These are phyloP conservation scores for Triangularia verruculosa DNA, from an alignment of 2,329 filamentous ascomycete species.

Conservation along the genomic window DNA sequence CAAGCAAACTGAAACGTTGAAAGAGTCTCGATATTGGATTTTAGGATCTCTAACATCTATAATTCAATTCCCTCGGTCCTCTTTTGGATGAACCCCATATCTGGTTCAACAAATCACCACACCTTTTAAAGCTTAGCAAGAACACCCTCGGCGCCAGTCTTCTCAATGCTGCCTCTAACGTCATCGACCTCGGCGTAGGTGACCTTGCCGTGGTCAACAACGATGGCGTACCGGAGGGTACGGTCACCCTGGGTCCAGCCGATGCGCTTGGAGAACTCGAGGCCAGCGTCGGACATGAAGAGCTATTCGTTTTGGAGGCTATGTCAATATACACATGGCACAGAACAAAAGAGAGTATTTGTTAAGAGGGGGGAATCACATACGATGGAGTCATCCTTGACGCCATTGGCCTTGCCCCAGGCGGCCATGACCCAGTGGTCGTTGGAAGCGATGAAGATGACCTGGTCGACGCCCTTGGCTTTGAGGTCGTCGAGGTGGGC, in stretches of 20 bases:
- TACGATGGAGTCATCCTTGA: constrained; percentile 65
- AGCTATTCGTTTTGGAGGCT: constrained; percentile 43
- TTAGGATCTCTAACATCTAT: background rate
- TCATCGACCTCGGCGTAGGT: constrained; percentile 74
- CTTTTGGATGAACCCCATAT: background rate
- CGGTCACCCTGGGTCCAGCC: constrained; percentile 75
- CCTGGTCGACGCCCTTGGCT: constrained; percentile 76
- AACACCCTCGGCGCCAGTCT: constrained; percentile 53
- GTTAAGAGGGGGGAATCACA: constrained; percentile 27
- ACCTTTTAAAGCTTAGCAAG: constrained; percentile 49
- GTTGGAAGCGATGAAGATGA: constrained; percentile 80
- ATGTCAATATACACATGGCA: background rate
- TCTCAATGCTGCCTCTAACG: constrained; percentile 44
- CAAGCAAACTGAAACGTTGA: background rate
- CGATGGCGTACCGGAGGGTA: constrained; percentile 74
- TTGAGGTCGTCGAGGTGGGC: constrained; percentile 67
- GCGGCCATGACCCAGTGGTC: constrained; percentile 85
- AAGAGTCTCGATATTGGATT: background rate
- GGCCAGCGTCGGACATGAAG: constrained; percentile 69
- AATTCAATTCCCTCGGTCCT: background rate
- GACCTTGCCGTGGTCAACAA: constrained; percentile 81
- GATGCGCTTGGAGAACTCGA: constrained; percentile 72
- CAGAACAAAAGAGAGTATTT: background rate
- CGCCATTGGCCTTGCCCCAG: constrained; percentile 83
- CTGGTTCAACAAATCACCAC: no score